Conservation (phyloP, 208 protist species). For the Crithidia bombi region DNA sequence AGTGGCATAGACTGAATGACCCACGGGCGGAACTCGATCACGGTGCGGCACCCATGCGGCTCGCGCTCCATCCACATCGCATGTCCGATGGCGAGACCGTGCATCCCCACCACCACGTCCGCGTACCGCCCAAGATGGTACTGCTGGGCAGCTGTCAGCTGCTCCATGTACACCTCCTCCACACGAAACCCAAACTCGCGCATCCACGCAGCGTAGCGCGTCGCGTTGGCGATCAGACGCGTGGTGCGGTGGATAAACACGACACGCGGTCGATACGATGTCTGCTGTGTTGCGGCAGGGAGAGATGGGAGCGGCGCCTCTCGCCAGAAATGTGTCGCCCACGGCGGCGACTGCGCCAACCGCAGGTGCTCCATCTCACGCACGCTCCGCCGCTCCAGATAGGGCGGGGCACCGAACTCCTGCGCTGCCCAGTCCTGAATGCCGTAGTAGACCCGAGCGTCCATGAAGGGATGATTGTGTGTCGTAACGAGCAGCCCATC, state of each 20-base stretch:
- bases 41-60: conserved; percentile 33
- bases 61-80: conserved; percentile 61
- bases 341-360: conserved; percentile 7
- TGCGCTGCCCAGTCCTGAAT: conserved; percentile 34
- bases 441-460: conserved; percentile 21
- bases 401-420: conserved; percentile 25
- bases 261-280: conserved; percentile 32
- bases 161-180: conserved; percentile 45
- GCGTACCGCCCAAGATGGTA: conserved; percentile 52
- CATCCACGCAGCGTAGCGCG: conserved; percentile 31
- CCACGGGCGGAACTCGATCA: conserved; percentile 60
- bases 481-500: conserved; percentile 31
- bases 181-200: conserved; percentile 50
- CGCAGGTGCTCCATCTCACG: conserved; percentile 28
- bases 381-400: conserved; percentile 17
- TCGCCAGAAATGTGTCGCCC: conserved; percentile 19
- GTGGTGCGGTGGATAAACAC: conserved; percentile 47
- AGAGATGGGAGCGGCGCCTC: background rate
- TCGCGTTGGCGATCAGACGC: conserved; percentile 40
- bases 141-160: conserved; percentile 42
- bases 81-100: conserved; percentile 56
- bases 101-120: conserved; percentile 65
- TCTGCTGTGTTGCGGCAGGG: background rate
- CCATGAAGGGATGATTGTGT: conserved; percentile 19
- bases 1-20: conserved; percentile 33